Evolutionary conservation across 345 rosid species (phyloP), one percentile per base, ranked within the genome.

Genomic region (Boechera divaricarpa): DNA sequence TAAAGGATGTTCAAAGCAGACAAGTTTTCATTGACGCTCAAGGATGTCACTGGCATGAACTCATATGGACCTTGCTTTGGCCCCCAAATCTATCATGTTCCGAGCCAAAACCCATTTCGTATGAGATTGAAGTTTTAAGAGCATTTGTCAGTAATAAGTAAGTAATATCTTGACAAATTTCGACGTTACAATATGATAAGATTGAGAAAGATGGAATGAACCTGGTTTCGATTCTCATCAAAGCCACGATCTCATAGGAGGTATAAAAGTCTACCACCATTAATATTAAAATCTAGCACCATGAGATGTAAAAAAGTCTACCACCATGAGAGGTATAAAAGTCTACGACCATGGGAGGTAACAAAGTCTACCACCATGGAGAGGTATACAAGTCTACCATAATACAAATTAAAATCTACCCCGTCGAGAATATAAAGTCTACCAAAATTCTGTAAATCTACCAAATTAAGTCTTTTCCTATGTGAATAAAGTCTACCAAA

Each of bases 201-300:
- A 18, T 18, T 18, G 67, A 28, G 66, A 57, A 16, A 33, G n/a
- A 67, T 57, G 26, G 24, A 24, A 16, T 32, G 31, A 13, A 92
- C 99, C 92, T 92, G 97, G 73, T 87, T 91, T 47, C 83, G 88
- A 67, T 85, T 81, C 4, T 85, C 90, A n/a, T 90, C 97, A 7
- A 85, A 94, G 32, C 98, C 96, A 41, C 91, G 85, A 74, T 95
- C 99, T 98, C 96, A 89, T 53, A 87, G 83, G 61, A 18, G 21
- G 21, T 18, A 18, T 18, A 18, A 18, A 18, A 18, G 21, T 18
- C 21, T 18, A 18, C 21, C 21, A 18, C 21, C 21, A 18, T 18
- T 18, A 18, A 18, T 1, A 18, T 18, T 18, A 18, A 18, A 18
- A 18, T 18, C 21, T 18, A 18, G 21, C 21, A 18, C 21, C 21